Conservation (phyloP, 179 eudicot species). For the Nepenthes alata region DNA sequence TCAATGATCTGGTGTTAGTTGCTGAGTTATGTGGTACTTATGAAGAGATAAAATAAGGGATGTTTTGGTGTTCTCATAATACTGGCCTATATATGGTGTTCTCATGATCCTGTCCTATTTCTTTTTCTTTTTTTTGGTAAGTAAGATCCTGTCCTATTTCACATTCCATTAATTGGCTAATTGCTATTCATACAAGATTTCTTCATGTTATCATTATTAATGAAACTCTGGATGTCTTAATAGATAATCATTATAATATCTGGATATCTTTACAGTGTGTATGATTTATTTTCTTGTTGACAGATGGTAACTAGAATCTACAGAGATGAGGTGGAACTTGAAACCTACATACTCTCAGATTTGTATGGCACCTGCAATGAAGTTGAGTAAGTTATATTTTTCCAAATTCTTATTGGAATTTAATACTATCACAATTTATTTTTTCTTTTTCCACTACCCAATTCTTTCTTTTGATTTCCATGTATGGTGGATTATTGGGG, state of each 20-base stretch:
- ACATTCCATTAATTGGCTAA: too few relatives aligned
- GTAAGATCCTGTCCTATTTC: too few relatives aligned
- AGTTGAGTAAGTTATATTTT: constrained; percentile 41
- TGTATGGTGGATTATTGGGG: neutral
- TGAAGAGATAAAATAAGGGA: too few relatives aligned
- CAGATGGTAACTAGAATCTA: constrained; percentile 62
- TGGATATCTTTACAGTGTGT: neutral
- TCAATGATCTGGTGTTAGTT: too few relatives aligned
- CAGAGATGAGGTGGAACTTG: constrained; percentile 81
- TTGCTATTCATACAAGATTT: too few relatives aligned
- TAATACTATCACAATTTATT: neutral
- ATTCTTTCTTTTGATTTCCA: neutral
- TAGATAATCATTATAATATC: neutral
- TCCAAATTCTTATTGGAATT: neutral
- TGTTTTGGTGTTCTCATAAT: too few relatives aligned
- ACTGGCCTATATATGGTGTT: too few relatives aligned
- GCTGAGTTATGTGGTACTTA: too few relatives aligned
- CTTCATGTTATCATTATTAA: neutral
- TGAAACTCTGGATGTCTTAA: neutral
- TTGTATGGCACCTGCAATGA: constrained; percentile 53
- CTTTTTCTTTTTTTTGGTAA: too few relatives aligned
- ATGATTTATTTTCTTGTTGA: constrained; percentile 16
- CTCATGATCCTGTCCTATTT: too few relatives aligned
- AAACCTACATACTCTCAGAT: constrained; percentile 74
- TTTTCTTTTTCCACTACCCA: neutral